These are phyloP conservation scores for Pestalotiopsis sp. DNA, from an alignment of 2,329 filamentous ascomycete species.

Conservation along the genomic window DNA sequence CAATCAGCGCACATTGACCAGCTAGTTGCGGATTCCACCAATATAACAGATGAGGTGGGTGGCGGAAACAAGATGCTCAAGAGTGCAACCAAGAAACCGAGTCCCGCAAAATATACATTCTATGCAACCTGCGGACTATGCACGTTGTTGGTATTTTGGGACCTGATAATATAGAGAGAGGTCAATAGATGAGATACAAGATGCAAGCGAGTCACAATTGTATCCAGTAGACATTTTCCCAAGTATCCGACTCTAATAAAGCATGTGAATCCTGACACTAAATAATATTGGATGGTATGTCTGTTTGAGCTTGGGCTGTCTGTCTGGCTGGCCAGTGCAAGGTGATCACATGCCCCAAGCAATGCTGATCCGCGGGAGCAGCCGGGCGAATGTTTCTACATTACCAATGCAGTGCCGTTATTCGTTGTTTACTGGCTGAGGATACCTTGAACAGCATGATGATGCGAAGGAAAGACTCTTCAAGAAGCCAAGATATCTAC, in stretches of 20 bases:
- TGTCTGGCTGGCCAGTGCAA: background rate
- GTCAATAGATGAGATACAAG: background rate
- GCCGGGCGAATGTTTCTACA: background rate
- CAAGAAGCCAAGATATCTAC: background rate
- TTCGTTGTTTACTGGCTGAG: background rate
- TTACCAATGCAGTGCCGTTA: background rate
- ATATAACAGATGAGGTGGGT: slow-evolving; percentile 84
- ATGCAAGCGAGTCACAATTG: background rate
- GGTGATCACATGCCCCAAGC: background rate
- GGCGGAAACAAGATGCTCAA: slow-evolving; percentile 91
- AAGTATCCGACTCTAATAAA: background rate
- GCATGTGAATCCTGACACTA: slow-evolving; percentile 2
- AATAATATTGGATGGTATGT: background rate
- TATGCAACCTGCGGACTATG: slow-evolving; percentile 79
- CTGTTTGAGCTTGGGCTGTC: background rate
- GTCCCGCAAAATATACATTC: slow-evolving; percentile 77
- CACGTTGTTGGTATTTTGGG: slow-evolving; percentile 76
- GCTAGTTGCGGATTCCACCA: slow-evolving; percentile 80
- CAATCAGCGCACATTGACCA: slow-evolving; percentile 91
- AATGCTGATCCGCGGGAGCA: background rate
- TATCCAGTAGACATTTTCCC: background rate
- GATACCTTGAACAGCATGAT: background rate
- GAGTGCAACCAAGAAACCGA: slow-evolving; percentile 73
- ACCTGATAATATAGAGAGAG: slow-evolving; percentile 61
- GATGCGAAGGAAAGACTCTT: background rate